Evolutionary conservation across 2,329 filamentous ascomycete genomes (phyloP).

Genomic region (Cladosporium sp.): DNA sequence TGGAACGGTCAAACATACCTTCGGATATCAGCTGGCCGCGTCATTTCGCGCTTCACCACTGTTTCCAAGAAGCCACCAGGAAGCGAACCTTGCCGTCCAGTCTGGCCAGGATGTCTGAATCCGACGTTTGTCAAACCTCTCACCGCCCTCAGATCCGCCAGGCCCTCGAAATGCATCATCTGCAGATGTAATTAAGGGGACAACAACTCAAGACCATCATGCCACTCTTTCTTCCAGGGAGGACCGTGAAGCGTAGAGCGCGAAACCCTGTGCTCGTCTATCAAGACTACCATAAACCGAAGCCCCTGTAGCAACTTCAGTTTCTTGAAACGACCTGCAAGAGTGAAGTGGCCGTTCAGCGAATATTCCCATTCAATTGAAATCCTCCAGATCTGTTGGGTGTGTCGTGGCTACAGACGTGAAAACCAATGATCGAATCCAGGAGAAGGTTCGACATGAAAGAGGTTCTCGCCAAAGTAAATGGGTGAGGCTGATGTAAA

Average conservation of each 20-base stretch:
- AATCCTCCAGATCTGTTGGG: not conserved
- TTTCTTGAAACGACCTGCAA: not conserved
- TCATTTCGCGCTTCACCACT: not conserved
- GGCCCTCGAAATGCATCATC: slow-evolving; percentile 23
- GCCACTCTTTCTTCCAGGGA: not conserved
- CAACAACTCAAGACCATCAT: not conserved
- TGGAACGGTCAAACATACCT: too few relatives aligned
- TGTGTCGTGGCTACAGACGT: not conserved
- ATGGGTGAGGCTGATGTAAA: slow-evolving; percentile 20
- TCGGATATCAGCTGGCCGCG: not conserved
- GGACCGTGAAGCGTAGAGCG: not conserved
- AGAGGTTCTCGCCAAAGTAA: slow-evolving; percentile 25
- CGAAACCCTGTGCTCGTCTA: not conserved
- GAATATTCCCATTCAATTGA: not conserved
- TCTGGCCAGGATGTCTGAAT: not conserved
- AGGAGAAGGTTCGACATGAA: not conserved
- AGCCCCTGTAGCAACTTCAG: not conserved
- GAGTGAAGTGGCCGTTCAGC: not conserved
- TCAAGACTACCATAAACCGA: not conserved
- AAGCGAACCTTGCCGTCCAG: not conserved
- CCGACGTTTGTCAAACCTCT: slow-evolving; percentile 11
- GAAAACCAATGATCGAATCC: not conserved
- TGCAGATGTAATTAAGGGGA: slow-evolving; percentile 24
- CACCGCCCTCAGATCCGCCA: slow-evolving; percentile 26
- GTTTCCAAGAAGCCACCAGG: not conserved